Percentiles rank a stretch among this genome's conserved stretches.
Conservation (phyloP, 768 basidiomycete species). For the Panaeolus papilionaceus region DNA sequence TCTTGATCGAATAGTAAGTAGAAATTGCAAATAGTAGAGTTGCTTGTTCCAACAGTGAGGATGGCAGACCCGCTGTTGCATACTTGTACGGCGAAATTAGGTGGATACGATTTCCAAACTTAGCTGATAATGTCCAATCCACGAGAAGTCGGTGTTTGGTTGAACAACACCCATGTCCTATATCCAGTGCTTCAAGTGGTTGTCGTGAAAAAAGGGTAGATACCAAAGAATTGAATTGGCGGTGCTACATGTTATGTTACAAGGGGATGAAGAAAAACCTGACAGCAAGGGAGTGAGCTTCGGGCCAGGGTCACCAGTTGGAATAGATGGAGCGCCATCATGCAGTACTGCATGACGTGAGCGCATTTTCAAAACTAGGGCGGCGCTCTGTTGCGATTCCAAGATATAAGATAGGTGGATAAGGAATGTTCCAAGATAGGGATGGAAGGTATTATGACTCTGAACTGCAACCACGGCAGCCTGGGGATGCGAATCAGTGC, state of each 20-base stretch:
- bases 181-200: background rate
- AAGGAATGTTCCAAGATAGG: background rate
- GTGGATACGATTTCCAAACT: too few species aligned
- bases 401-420: background rate
- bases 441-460: slow-evolving; percentile 50
- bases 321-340: background rate
- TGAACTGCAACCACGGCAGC: slow-evolving; percentile 91
- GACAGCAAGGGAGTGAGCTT: background rate
- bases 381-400: background rate
- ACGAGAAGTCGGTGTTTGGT: too few species aligned
- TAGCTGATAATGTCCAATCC: too few species aligned
- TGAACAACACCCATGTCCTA: too few species aligned
- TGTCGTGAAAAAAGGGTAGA: background rate
- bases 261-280: background rate
- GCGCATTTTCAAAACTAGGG: background rate
- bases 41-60: too few species aligned
- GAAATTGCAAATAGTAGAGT: too few species aligned
- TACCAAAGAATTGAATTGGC: background rate
- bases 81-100: too few species aligned
- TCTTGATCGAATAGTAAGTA: too few species aligned
- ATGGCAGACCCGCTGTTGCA: too few species aligned
- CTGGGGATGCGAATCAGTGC: slow-evolving; percentile 42
- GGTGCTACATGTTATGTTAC: slow-evolving; percentile 2
- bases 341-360: background rate
- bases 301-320: background rate